Base-by-base conservation (phyloP, 352 stramenopile species). In the Phytophthora niederhauseri region DNA sequence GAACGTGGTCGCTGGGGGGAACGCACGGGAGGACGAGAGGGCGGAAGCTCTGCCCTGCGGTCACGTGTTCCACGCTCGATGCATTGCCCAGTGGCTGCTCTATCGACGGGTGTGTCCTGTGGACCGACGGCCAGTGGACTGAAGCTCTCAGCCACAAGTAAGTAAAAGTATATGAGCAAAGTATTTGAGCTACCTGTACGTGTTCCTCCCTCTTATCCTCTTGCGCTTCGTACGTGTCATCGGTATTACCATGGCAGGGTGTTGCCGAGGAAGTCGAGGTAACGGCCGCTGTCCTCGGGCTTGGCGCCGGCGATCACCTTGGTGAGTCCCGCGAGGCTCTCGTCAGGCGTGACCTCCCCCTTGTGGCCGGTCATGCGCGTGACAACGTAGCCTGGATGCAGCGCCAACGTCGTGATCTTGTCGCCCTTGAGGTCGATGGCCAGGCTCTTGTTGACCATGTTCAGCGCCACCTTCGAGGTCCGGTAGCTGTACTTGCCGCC, bases 391-490 rank as follows among this genome's bases (percentile, higher is more conserved):
- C 84, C 82, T 2, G 84, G 82, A 38, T 90, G 80, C 31, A 86
- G 57, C 11, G 78, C 52, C 45, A 90, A 22, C 11, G 64, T 57
- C 6, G 62, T 57, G 62, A 92, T 87, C n/a, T 79, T 77, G 41
- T 85, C 68, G 43, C 17, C 46, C 64, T 82, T 77, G 15, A 89
- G 70, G 34, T 90, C 80, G 17, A 80, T 51, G 11, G 75, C 51
- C 1, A 92, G 66, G 17, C 67, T 77, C 70, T 66, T 80, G 59
- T 72, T 89, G 38, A 90, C 51, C 69, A 84, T 88, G 69, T 96
- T 96, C 46, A 92, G 72, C 24, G 83, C 88, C 38, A 79, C 48
- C 69, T 94, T 93, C 30, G 80, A 87, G 43, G 85, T 76, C 38
- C 84, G 79, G 77, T 95, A 93, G 55, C 78, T 79, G 58, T 92